Evolutionary conservation across 176 grass and related monocot genomes (phyloP).

Genomic region (Phyllostachys edulis): DNA sequence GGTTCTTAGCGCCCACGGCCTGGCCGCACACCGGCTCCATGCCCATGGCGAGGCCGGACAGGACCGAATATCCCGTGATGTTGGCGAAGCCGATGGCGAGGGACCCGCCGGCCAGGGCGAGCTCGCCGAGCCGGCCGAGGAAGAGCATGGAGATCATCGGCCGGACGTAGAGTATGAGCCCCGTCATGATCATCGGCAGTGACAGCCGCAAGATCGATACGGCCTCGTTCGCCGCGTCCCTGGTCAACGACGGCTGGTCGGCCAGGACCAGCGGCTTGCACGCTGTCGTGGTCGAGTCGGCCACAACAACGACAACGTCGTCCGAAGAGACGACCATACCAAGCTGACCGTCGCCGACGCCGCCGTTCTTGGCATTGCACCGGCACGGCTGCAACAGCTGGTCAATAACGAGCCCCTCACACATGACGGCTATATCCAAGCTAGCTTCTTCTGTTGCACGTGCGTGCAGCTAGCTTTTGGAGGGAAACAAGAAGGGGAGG

Average conservation of each 20-base stretch:
- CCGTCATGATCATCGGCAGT: constrained; percentile 85
- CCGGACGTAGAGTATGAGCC: constrained; percentile 74
- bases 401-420: constrained; percentile 27
- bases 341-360: background rate
- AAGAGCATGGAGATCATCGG: constrained; percentile 99
- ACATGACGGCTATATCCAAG: constrained; percentile 42
- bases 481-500: constrained; percentile 24
- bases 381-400: constrained; percentile 3
- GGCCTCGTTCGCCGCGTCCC: constrained; percentile 21
- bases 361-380: constrained; percentile 32
- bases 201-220: constrained; percentile 38
- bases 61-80: constrained; percentile 88
- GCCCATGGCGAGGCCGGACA: constrained; percentile 83
- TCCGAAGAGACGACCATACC: background rate
- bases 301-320: background rate
- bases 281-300: background rate
- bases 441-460: background rate
- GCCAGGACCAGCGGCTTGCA: constrained; percentile 11
- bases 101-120: constrained; percentile 82
- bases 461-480: constrained; percentile 26
- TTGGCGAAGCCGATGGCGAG: constrained; percentile 96
- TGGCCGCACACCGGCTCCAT: constrained; percentile 99
- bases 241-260: constrained; percentile 28
- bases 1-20: constrained; percentile 69
- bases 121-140: constrained; percentile 73